phyloP scores from a whole-genome alignment of 352 stramenopile species.

The Stramenopiles sp. region DNA sequence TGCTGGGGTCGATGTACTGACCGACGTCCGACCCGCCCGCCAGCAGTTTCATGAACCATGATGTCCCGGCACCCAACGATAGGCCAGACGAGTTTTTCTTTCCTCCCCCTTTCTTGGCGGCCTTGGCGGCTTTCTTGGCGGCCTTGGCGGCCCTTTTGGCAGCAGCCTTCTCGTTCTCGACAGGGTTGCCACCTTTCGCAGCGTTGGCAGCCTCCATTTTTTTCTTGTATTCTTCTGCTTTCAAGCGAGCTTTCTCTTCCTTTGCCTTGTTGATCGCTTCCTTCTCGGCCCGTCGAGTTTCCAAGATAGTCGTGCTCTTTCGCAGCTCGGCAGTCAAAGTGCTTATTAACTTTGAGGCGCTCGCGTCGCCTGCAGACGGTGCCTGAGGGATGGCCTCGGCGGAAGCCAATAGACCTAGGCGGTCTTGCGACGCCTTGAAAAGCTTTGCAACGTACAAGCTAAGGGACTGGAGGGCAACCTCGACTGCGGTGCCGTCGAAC shows the following conservation, averaged over 20 bases:
- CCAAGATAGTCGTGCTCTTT: neutral
- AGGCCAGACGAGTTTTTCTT: neutral
- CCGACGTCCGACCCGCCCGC: neutral
- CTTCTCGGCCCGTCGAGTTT: conserved; percentile 32
- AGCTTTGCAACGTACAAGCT: neutral
- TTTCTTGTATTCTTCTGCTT: conserved; percentile 17
- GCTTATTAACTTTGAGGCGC: neutral
- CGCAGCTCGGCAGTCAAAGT: neutral
- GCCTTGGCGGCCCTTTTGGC: neutral
- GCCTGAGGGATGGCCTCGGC: neutral
- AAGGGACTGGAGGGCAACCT: neutral
- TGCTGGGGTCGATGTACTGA: neutral
- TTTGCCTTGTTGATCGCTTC: conserved; percentile 37
- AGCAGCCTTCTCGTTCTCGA: conserved; percentile 22
- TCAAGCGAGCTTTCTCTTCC: conserved; percentile 27
- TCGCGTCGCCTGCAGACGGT: neutral
- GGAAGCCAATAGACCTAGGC: neutral
- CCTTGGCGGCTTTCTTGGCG: neutral
- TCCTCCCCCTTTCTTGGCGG: neutral
- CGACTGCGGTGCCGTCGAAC: neutral
- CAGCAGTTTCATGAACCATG: neutral
- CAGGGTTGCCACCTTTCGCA: conserved; percentile 22
- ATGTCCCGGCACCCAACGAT: neutral
- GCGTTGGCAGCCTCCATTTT: conserved; percentile 35
- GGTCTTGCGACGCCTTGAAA: neutral